Conservation (phyloP, 176 grass and related monocot species). For the sorghum (Sorghum bicolor) region DNA sequence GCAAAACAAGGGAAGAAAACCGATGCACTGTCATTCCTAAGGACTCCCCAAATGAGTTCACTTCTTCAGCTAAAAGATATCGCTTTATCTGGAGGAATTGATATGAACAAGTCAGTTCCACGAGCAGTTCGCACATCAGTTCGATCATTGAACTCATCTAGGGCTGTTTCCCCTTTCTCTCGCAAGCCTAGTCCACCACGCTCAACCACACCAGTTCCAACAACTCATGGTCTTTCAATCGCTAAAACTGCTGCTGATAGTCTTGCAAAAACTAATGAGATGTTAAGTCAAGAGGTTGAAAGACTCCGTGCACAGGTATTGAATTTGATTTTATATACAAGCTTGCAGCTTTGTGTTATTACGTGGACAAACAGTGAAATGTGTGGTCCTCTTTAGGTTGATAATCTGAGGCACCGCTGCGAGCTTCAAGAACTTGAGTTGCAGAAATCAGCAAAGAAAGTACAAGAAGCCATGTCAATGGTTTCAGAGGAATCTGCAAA, state of each 20-base stretch:
- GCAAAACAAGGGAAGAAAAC: constrained; percentile 66
- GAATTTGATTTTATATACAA: constrained; percentile 28
- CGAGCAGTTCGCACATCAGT: constrained; percentile 53
- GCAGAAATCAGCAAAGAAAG: constrained; percentile 84
- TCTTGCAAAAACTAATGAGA: constrained; percentile 77
- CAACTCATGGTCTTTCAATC: constrained; percentile 76
- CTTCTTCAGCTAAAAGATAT: constrained; percentile 78
- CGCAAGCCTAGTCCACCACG: constrained; percentile 78
- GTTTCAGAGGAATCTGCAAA: constrained; percentile 91
- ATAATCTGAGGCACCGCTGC: constrained; percentile 69
- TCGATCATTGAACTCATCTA: constrained; percentile 74
- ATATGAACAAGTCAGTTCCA: constrained; percentile 63
- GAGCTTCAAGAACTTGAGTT: constrained; percentile 81
- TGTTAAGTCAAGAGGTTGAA: constrained; percentile 85
- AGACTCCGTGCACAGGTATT: constrained; percentile 77
- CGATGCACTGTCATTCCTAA: constrained; percentile 56
- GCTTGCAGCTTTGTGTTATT: background rate
- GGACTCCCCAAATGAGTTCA: constrained; percentile 62
- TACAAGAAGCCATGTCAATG: constrained; percentile 69
- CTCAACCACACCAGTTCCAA: constrained; percentile 78
- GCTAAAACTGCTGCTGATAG: constrained; percentile 63
- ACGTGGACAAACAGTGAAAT: background rate
- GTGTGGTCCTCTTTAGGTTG: constrained; percentile 52
- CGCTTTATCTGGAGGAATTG: constrained; percentile 60
- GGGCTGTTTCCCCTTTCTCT: constrained; percentile 96